These are phyloP conservation scores for Pelargonium citronellum DNA, from an alignment of 441 rosid genomes.

Conservation along the genomic window DNA sequence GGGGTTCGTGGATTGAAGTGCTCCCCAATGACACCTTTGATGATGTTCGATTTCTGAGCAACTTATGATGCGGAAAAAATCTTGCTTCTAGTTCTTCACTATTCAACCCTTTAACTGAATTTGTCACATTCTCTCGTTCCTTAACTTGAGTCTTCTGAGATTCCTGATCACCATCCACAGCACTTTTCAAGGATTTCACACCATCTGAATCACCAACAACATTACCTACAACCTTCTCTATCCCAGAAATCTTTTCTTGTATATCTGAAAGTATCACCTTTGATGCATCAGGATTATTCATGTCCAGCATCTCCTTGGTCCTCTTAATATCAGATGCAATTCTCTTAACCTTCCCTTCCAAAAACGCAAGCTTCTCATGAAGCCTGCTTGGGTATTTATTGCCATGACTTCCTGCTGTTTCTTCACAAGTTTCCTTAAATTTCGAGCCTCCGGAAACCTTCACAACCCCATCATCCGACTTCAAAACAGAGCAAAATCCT, in stretches of 20 bases:
- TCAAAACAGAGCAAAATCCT: conserved; percentile 24
- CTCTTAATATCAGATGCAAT: conserved; percentile 85
- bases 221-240: conserved; percentile 65
- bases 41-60: conserved; percentile 56
- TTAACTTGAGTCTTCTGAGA: conserved; percentile 27
- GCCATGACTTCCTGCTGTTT: conserved; percentile 19
- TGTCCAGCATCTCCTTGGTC: conserved; percentile 88
- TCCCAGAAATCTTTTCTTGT: conserved; percentile 83
- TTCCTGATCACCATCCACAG: conserved; percentile 25
- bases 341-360: conserved; percentile 92
- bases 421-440: conserved; percentile 33
- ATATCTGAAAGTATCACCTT: conserved; percentile 64
- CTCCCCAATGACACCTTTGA: conserved; percentile 32
- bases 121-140: conserved; percentile 30
- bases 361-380: conserved; percentile 88
- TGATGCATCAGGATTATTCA: conserved; percentile 74
- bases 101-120: conserved; percentile 51
- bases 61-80: conserved; percentile 90
- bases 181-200: conserved; percentile 16
- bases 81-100: conserved; percentile 78
- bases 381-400: conserved; percentile 60
- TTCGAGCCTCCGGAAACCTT: conserved; percentile 37
- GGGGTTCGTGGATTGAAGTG: conserved; percentile 24
- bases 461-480: conserved; percentile 10
- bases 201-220: conserved; percentile 40